Conservation (phyloP, 257 asterid species). For the Solanum dulcamara region DNA sequence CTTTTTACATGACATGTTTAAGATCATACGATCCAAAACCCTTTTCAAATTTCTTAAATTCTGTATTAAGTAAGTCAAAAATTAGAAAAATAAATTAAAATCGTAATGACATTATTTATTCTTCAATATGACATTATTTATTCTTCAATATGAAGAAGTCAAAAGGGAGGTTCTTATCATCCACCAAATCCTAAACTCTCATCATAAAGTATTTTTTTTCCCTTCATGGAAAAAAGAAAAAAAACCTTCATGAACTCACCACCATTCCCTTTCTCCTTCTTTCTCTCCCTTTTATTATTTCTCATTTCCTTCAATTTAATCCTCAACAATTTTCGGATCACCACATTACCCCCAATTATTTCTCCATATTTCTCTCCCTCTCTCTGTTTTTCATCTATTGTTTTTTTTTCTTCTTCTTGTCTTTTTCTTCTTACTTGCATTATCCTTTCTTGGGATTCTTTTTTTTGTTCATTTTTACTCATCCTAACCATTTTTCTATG, state of each 20-base stretch:
- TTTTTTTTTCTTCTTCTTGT: neutral
- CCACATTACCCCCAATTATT: constrained; percentile 14
- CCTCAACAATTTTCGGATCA: constrained; percentile 18
- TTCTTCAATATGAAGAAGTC: neutral
- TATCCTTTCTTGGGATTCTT: neutral
- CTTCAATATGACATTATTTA: neutral
- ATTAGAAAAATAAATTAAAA: neutral
- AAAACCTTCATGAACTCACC: neutral
- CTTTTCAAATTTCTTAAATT: neutral
- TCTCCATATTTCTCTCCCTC: neutral
- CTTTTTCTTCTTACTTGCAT: neutral
- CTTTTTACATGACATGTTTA: no score
- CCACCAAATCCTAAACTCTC: neutral
- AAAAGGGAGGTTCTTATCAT: neutral
- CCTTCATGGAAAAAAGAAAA: neutral
- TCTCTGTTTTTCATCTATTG: neutral
- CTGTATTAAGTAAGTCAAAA: neutral
- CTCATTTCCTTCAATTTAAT: neutral
- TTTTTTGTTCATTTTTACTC: neutral
- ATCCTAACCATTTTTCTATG: neutral
- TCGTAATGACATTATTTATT: neutral
- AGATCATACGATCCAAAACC: rapidly evolving
- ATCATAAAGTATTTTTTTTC: neutral
- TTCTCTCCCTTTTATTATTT: neutral
- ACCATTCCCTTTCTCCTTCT: neutral